Base-by-base conservation (phyloP, 2,329 filamentous ascomycete species). In the Cladosporium sp. region DNA sequence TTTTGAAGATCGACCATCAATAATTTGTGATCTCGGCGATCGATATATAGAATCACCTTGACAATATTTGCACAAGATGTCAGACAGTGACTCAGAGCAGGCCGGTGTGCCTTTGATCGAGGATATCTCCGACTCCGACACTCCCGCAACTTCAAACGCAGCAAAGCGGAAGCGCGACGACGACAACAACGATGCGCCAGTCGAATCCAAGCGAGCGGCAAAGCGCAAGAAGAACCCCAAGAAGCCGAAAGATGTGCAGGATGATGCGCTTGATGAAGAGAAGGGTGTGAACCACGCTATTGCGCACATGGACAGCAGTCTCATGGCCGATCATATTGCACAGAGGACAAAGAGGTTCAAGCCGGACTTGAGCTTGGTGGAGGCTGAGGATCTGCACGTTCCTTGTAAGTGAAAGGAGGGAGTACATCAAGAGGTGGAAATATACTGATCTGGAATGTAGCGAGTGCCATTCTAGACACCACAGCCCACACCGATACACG, bases 311-410 rank as follows among this genome's bases (percentile, higher is more conserved):
- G 92, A 97, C 77, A 89, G 87, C 67, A 87, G 89, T 70, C 83
- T 97, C 50, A 81, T 97, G 56, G 91, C 93, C 1, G 94, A 97
- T 76, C 89, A 97, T 76, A 83, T 97, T 68, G 91, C 91, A 7
- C 89, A 95, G 74, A 87, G 91, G 74, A 89, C 91, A 62, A 87
- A 85, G 69, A 85, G 90, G 28, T 96, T 94, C 74, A 91, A 92
- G 63, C 87, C 86, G 31, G 90, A 97, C 62, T 78, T 97, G 73
- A 97, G 91, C 71, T 82, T 88, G 0, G 86, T 98, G 49, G 95
- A 99, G 79, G 81, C 96, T 35, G 89, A 91, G 65, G 93, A 97
- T 75, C 82, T 92, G 73, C 89, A 91, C 64, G 84, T 98, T 62
- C 88, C 92, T 70, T 89, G 92, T 93, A 56, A 63, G 61, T n/a